Percentiles rank a stretch among this genome's conserved stretches.
phyloP scores from a whole-genome alignment of 148 eudicot species.

The Vaccinium corymbosum region DNA sequence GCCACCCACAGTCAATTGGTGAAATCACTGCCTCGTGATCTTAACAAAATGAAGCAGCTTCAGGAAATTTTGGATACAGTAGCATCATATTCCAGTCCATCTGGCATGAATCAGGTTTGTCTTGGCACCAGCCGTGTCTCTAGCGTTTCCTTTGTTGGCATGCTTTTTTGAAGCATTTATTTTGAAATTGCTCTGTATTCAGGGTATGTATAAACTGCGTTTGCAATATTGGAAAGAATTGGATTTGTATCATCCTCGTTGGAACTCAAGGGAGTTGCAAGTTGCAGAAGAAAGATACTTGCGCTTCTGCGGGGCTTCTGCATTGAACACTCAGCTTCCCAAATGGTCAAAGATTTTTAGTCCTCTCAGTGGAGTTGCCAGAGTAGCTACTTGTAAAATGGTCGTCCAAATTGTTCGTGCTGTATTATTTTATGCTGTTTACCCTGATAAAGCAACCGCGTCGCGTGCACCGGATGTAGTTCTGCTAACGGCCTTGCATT shows the following conservation, averaged over 20 bases:
- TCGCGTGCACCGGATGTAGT: constrained; percentile 91
- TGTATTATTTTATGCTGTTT: constrained; percentile 64
- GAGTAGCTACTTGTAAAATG: constrained; percentile 74
- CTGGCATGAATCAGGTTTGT: constrained; percentile 89
- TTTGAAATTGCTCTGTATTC: constrained; percentile 14
- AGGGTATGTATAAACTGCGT: constrained; percentile 92
- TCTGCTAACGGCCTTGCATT: constrained; percentile 74
- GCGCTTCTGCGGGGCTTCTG: constrained; percentile 76
- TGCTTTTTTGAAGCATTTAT: constrained; percentile 12
- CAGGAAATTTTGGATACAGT: constrained; percentile 72
- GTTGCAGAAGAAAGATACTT: constrained; percentile 87
- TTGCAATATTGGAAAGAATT: constrained; percentile 76
- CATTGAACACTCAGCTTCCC: constrained; percentile 75
- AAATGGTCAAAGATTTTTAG: constrained; percentile 73
- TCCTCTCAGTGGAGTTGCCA: constrained; percentile 70
- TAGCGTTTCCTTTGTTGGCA: background rate
- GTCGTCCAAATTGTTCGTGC: constrained; percentile 69
- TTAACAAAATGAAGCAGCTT: constrained; percentile 53
- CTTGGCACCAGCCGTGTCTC: constrained; percentile 2
- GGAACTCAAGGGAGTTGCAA: constrained; percentile 87
- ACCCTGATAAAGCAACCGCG: constrained; percentile 42
- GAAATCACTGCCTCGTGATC: constrained; percentile 82
- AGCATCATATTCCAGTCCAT: constrained; percentile 81
- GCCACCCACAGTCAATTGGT: constrained; percentile 90
- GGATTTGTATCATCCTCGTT: constrained; percentile 92